phyloP scores from a whole-genome alignment of 2,329 filamentous ascomycete species.

The Leptographium procerum region DNA sequence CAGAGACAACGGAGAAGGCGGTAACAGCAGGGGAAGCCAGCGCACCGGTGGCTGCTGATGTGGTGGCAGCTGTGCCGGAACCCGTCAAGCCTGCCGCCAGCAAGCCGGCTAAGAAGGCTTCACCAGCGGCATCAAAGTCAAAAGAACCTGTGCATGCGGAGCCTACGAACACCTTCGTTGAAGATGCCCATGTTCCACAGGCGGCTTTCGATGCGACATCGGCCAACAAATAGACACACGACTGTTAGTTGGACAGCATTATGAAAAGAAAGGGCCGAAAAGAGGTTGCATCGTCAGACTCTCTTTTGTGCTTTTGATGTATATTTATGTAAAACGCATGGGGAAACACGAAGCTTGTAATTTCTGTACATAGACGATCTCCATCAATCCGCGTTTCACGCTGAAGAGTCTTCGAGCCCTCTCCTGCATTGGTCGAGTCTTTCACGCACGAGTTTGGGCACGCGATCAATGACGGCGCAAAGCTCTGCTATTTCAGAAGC shows the following conservation, averaged over 20 bases:
- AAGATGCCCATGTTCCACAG: neutral
- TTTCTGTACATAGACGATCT: neutral
- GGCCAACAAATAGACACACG: neutral
- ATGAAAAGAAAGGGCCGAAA: neutral
- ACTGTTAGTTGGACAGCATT: neutral
- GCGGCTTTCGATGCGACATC: neutral
- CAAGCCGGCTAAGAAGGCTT: neutral
- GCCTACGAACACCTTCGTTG: neutral
- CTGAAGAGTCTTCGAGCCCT: neutral
- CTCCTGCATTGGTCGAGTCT: too few relatives aligned
- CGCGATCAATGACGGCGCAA: neutral
- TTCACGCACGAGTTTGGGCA: neutral
- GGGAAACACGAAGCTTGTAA: neutral
- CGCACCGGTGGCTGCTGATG: neutral
- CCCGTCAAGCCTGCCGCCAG: neutral
- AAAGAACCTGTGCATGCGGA: neutral
- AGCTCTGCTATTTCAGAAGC: neutral
- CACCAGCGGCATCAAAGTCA: neutral
- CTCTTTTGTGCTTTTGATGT: neutral
- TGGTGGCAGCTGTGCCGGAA: neutral
- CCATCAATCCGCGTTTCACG: neutral
- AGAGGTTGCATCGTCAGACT: neutral
- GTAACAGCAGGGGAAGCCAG: too few relatives aligned
- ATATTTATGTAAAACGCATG: conserved; percentile 2
- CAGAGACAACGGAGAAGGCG: neutral